A percentile compares a stretch with the other conserved stretches of the same genome.
These are phyloP conservation scores for Mollisiaceae sp. DNA, from an alignment of 2,329 filamentous ascomycete genomes.

Conservation along the genomic window DNA sequence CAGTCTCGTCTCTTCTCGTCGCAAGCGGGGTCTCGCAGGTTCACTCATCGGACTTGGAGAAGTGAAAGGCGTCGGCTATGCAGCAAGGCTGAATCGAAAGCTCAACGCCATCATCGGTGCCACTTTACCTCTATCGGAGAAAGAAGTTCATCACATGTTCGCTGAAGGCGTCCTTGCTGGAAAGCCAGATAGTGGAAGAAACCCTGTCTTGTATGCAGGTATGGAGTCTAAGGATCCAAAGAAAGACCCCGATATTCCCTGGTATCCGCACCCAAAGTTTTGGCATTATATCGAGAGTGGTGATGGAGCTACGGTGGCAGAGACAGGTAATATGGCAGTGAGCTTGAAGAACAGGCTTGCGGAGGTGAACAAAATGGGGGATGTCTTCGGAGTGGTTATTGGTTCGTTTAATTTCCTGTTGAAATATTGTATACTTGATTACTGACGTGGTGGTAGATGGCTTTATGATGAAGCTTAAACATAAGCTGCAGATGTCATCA, in stretches of 20 bases:
- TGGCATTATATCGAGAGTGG: constrained; percentile 23
- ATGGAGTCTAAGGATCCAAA: constrained; percentile 16
- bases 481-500: constrained; percentile 19
- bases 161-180: constrained; percentile 49
- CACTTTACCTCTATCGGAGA: constrained; percentile 37
- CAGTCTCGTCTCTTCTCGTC: constrained; percentile 45
- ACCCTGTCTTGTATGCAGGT: constrained; percentile 18
- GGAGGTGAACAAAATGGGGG: constrained; percentile 9
- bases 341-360: constrained; percentile 16
- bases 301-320: not conserved
- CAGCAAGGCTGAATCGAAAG: constrained; percentile 14
- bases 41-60: constrained; percentile 47
- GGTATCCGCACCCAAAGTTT: constrained; percentile 22
- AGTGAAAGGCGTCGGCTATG: constrained; percentile 50
- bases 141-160: constrained; percentile 49
- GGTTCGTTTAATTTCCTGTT: not conserved
- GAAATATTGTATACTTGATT: too few species aligned
- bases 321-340: not conserved
- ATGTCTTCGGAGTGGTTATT: constrained; percentile 12
- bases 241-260: constrained; percentile 18
- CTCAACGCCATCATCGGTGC: constrained; percentile 15
- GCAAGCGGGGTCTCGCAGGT: constrained; percentile 46
- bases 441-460: not conserved
- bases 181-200: constrained; percentile 30
- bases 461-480: constrained; percentile 17